phyloP scores from a whole-genome alignment of 768 basidiomycete genomes.

The Lentinula sp. region DNA sequence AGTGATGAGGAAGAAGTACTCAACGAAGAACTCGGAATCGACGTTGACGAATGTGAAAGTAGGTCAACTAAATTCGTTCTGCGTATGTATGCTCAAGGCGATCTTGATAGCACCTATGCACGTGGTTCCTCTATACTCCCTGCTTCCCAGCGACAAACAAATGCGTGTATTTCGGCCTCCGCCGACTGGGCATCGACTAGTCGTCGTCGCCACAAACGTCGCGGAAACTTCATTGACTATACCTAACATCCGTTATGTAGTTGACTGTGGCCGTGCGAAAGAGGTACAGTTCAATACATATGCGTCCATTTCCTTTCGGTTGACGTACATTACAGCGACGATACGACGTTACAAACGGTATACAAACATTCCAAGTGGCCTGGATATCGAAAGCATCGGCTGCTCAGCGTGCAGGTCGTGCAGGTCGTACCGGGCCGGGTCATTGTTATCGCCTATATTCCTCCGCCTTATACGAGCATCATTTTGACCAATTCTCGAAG shows the following conservation, averaged over 20 bases:
- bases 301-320: neutral
- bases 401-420: slow-evolving; percentile 90
- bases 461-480: slow-evolving; percentile 88
- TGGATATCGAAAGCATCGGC: slow-evolving; percentile 98
- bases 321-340: slow-evolving; percentile 47
- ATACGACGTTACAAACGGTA: slow-evolving; percentile 74
- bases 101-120: slow-evolving; percentile 76
- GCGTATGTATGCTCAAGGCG: neutral
- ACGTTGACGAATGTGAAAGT: slow-evolving; percentile 67
- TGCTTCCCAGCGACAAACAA: slow-evolving; percentile 89
- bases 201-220: slow-evolving; percentile 93
- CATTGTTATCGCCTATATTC: slow-evolving; percentile 98
- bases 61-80: slow-evolving; percentile 14
- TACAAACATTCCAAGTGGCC: slow-evolving; percentile 87
- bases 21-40: slow-evolving; percentile 51
- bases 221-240: slow-evolving; percentile 98
- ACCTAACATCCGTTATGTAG: slow-evolving; percentile 95
- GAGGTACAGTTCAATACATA: slow-evolving; percentile 46
- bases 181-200: slow-evolving; percentile 75
- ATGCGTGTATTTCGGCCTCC: slow-evolving; percentile 89
- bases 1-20: slow-evolving; percentile 59
- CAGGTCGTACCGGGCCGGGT: slow-evolving; percentile 95
- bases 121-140: slow-evolving; percentile 88
- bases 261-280: slow-evolving; percentile 93
- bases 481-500: slow-evolving; percentile 80